Conservation (phyloP, 108 stramenopile genomes). For the Cyclotella kingstonii region DNA sequence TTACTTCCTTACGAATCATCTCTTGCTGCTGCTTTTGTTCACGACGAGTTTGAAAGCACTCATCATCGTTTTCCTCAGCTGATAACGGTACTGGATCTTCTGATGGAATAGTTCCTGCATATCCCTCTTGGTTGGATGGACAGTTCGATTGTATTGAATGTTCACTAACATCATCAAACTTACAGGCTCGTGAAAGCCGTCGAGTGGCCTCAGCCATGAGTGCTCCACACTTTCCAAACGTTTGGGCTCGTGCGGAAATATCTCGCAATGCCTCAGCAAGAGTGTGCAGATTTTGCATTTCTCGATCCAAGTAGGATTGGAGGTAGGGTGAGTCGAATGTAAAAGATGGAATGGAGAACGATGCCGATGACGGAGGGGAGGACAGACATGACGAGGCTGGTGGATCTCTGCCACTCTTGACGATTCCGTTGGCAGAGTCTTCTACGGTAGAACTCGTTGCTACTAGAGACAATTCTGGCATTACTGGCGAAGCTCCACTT, state of each 20-base stretch:
- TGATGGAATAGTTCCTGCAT: no score
- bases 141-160: no score
- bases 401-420: neutral
- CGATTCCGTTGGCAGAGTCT: neutral
- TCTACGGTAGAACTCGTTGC: no score
- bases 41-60: no score
- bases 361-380: no score
- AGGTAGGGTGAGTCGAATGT: conserved; percentile 87
- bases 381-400: no score
- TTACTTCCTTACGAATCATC: neutral
- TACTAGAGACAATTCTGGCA: no score
- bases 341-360: conserved; percentile 46
- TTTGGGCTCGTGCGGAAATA: conserved; percentile 73
- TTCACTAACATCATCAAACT: conserved; percentile 27
- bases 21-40: no score
- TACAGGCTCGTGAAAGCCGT: conserved; percentile 67
- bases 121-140: no score
- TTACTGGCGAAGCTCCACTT: no score
- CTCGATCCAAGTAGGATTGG: conserved; percentile 72
- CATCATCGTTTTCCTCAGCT: no score
- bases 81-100: no score
- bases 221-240: conserved; percentile 78
- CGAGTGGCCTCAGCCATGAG: conserved; percentile 83
- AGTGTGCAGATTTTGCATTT: conserved; percentile 66
- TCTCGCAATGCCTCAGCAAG: conserved; percentile 70